Evolutionary conservation across 2,329 filamentous ascomycete species (phyloP).

Genomic region (Pyrenophora seminiperda): DNA sequence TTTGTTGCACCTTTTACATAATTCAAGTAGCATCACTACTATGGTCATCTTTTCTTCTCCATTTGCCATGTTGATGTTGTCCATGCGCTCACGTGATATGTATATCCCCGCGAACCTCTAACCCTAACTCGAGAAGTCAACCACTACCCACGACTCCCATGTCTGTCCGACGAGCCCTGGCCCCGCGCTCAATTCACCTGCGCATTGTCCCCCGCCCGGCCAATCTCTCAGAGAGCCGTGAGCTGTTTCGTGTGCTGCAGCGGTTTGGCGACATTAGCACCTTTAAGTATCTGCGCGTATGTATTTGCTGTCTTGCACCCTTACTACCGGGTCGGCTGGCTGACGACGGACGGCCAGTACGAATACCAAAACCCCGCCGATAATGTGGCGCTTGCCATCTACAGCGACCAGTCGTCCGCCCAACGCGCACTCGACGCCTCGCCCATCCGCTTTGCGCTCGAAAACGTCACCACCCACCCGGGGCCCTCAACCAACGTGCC

Average conservation of each 20-base stretch:
- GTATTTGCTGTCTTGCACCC: not conserved
- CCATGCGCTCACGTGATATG: slow-evolving; percentile 22
- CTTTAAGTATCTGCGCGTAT: slow-evolving; percentile 53
- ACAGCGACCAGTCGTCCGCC: slow-evolving; percentile 49
- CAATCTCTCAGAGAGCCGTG: slow-evolving; percentile 56
- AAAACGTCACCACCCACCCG: slow-evolving; percentile 29
- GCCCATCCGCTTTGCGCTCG: slow-evolving; percentile 55
- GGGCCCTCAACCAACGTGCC: not conserved
- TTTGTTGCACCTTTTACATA: slow-evolving; percentile 20
- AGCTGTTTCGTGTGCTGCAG: slow-evolving; percentile 55
- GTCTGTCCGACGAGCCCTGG: slow-evolving; percentile 39
- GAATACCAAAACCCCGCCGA: slow-evolving; percentile 51
- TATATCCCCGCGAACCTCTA: slow-evolving; percentile 19
- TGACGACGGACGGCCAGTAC: slow-evolving; percentile 50
- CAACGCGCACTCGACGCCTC: slow-evolving; percentile 51
- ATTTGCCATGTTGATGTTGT: too few relatives aligned
- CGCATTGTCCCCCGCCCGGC: slow-evolving; percentile 54
- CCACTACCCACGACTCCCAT: slow-evolving; percentile 23
- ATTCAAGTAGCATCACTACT: slow-evolving; percentile 17
- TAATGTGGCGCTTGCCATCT: slow-evolving; percentile 55
- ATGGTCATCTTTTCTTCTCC: slow-evolving; percentile 5
- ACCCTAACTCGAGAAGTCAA: too few relatives aligned
- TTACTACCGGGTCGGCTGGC: not conserved
- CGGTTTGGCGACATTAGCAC: slow-evolving; percentile 57
- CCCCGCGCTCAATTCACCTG: slow-evolving; percentile 54